Evolutionary conservation across 202 grass and related monocot genomes (phyloP).

Genomic region (Schoenoplectus tabernaemontani): DNA sequence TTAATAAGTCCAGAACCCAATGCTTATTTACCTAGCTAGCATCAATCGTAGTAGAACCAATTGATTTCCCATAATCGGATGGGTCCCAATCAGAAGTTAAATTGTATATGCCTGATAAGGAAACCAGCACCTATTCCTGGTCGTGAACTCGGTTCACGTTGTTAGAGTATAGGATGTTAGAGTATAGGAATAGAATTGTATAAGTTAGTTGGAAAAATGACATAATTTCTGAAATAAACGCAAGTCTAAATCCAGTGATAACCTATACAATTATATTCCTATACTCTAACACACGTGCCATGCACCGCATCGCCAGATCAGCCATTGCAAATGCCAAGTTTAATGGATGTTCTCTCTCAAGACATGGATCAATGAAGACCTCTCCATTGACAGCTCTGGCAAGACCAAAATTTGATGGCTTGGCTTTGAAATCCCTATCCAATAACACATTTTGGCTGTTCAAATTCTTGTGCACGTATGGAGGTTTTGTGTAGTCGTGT

Average conservation of each 20-base stretch:
- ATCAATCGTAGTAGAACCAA: constrained; percentile 28
- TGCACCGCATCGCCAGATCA: constrained; percentile 54
- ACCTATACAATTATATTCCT: too few species aligned
- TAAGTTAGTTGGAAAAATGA: too few species aligned
- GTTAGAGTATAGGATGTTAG: too few species aligned
- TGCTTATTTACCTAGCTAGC: constrained; percentile 1
- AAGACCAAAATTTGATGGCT: constrained; percentile 63
- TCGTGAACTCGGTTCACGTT: constrained; percentile 35
- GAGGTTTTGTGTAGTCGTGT: constrained; percentile 70
- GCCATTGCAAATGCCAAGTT: constrained; percentile 60
- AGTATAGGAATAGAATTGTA: too few species aligned
- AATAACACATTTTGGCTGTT: constrained; percentile 75
- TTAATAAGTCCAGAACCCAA: too few species aligned
- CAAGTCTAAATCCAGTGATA: too few species aligned
- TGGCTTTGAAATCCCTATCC: constrained; percentile 56
- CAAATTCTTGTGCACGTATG: constrained; percentile 83
- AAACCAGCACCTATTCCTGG: constrained; percentile 48
- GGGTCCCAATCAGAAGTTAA: constrained; percentile 64
- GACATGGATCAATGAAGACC: constrained; percentile 47
- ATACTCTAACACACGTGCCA: too few species aligned
- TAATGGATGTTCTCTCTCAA: constrained; percentile 48
- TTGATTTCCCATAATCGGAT: constrained; percentile 41
- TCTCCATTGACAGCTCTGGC: constrained; percentile 36
- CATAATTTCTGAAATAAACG: too few species aligned
- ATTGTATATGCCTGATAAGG: constrained; percentile 59